Base-by-base conservation (phyloP, 2,329 filamentous ascomycete species). In the Neurospora crassa region DNA sequence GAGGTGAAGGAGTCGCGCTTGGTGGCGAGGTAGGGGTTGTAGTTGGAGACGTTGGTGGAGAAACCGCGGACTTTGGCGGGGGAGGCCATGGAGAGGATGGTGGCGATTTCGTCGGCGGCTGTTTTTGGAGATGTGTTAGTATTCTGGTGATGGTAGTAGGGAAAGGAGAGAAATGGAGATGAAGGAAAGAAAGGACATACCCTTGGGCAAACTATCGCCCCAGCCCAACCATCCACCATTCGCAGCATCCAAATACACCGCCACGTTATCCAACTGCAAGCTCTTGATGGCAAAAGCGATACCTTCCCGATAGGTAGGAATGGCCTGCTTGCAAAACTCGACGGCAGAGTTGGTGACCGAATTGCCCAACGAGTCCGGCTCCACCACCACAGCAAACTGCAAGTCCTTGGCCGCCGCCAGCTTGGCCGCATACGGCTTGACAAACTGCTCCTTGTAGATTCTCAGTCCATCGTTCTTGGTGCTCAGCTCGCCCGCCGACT, bases 31-130 rank as follows among this genome's bases (percentile, higher is more conserved):
- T 81, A 83, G 5, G 80, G 79, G 75, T 82, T 82, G 78, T 78
- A 82, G 80, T 84, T 84, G 70, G 82, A 83, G 63, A 84, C 81
- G 75, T 84, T 83, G 75, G 81, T 84, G 2, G 80, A 76, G 73
- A 83, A 82, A 24, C 83, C 83, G 24, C 82, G 80, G 76, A 82
- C 78, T 72, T 78, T 76, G 45, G 70, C 76, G 45, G 76, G 75
- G 24, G 76, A 73, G 71, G 83, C 81, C 29, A 80, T 74, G 12
- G 75, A 74, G 43, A 83, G 74, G 67, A 84, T 82, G 70, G 80
- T 79, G 73, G 78, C 77, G 72, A 84, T 82, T 68, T 82, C 75
- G 68, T 79, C 77, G 63, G 82, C 82, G 18, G 82, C 81, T 80
- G 69, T 24, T n/a, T n/a, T n/a, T n/a, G n/a, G 24, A 6, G 7